Evolutionary conservation across 371 early-diverging fungal species (phyloP).

Genomic region (Syncephalastrum sp.): DNA sequence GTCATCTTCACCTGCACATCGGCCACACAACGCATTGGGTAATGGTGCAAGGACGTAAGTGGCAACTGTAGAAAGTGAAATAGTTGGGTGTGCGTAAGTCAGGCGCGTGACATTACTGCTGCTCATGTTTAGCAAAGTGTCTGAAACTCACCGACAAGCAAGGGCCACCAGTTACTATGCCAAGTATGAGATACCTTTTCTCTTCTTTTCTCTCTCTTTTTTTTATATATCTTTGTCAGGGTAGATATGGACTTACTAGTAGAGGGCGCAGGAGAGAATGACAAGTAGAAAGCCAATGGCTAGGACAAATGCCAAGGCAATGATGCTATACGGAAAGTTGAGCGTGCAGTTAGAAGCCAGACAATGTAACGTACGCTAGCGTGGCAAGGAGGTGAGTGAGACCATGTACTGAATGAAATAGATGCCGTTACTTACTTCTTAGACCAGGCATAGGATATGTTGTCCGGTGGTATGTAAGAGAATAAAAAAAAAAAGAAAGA

Average conservation of each 20-base stretch:
- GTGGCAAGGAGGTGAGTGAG: not conserved
- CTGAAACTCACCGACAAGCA: slow-evolving; percentile 66
- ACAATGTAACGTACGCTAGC: slow-evolving; percentile 14
- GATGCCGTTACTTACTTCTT: slow-evolving; percentile 14
- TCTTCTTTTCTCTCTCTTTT: too few species aligned
- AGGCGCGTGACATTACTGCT: too few species aligned
- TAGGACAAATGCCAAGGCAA: slow-evolving; percentile 81
- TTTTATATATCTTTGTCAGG: too few species aligned
- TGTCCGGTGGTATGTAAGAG: too few species aligned
- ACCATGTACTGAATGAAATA: not conserved
- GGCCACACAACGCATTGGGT: slow-evolving; percentile 84
- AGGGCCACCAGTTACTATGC: slow-evolving; percentile 89
- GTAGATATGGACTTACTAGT: slow-evolving; percentile 52
- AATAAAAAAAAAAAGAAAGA: too few species aligned
- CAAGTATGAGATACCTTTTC: not conserved
- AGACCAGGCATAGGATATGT: slow-evolving; percentile 14
- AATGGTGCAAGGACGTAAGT: slow-evolving; percentile 87
- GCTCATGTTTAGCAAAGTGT: too few species aligned
- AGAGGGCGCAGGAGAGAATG: slow-evolving; percentile 92
- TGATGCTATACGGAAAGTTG: slow-evolving; percentile 51
- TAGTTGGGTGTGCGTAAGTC: too few species aligned
- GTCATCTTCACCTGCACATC: slow-evolving; percentile 73
- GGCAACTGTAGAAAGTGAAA: slow-evolving; percentile 47
- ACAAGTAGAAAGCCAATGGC: slow-evolving; percentile 88
- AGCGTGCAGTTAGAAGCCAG: not conserved